Percentiles rank a stretch among this genome's conserved stretches.
phyloP scores from a whole-genome alignment of 1,284 basidiomycete genomes.

The Boletus nobilissimus region DNA sequence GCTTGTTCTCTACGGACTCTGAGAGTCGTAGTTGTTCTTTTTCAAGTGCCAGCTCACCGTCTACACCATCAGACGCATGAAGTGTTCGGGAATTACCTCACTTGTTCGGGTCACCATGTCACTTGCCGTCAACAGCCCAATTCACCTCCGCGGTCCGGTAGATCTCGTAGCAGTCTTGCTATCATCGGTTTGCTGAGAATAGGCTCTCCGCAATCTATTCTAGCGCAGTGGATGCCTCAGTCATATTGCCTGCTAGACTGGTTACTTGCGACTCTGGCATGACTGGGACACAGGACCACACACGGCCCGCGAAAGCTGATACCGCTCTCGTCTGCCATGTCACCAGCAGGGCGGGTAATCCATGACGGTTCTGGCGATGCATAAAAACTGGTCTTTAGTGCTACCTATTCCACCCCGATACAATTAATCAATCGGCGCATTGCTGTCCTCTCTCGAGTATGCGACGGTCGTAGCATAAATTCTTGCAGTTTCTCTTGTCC shows the following conservation, averaged over 20 bases:
- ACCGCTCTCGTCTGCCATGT: too few species aligned
- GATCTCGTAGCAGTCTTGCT: not conserved
- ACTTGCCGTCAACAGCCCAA: not conserved
- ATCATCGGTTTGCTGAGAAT: constrained; percentile 9
- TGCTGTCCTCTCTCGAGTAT: too few species aligned
- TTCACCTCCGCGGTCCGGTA: not conserved
- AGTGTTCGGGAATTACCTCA: constrained; percentile 9
- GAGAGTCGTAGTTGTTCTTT: constrained; percentile 15
- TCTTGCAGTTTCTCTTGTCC: too few species aligned
- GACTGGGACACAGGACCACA: not conserved
- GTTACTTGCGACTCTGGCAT: not conserved
- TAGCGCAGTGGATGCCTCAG: not conserved
- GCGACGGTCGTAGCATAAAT: too few species aligned
- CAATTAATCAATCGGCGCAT: too few species aligned
- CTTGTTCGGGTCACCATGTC: constrained; percentile 6
- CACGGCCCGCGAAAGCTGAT: not conserved
- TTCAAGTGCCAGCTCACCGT: constrained; percentile 1
- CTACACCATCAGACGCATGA: not conserved
- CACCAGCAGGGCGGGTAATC: not conserved
- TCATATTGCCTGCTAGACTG: not conserved
- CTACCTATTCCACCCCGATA: not conserved
- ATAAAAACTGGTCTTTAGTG: not conserved
- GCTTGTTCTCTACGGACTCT: constrained; percentile 7
- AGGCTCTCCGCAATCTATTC: not conserved
- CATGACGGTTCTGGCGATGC: not conserved